Evolutionary conservation across 805 yeast species (phyloP).

Genomic region (Sugiyamaella floridensis): DNA sequence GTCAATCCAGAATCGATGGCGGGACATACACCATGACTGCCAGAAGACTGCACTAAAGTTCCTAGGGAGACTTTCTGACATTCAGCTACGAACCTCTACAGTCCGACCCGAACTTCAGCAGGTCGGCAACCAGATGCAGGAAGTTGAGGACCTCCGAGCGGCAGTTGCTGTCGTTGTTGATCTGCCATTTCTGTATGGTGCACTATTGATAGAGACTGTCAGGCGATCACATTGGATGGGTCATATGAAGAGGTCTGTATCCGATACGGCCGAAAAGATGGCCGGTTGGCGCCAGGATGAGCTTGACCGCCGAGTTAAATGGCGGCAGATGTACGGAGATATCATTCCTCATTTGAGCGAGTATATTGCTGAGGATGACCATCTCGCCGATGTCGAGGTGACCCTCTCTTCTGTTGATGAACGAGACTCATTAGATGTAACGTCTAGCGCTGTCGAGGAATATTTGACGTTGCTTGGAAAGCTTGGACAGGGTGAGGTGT

Average conservation of each 20-base stretch:
- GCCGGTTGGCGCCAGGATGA: conserved; percentile 54
- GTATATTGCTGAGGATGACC: background rate
- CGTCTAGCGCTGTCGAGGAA: conserved; percentile 13
- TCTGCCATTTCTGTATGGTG: conserved; percentile 34
- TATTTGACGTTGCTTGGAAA: conserved; percentile 20
- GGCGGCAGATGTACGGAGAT: conserved; percentile 57
- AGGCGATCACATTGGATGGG: conserved; percentile 29
- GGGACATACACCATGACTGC: background rate
- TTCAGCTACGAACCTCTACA: conserved; percentile 26
- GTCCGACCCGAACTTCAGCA: conserved; percentile 24
- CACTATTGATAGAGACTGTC: conserved; percentile 29
- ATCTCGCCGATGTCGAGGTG: conserved; percentile 18
- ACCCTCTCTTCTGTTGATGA: conserved; percentile 8
- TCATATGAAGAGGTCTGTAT: conserved; percentile 16
- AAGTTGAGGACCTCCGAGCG: conserved; percentile 26
- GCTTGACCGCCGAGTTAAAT: conserved; percentile 44
- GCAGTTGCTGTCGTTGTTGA: conserved; percentile 30
- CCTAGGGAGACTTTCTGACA: conserved; percentile 18
- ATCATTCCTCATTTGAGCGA: conserved; percentile 1
- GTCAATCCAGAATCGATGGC: conserved; percentile 12
- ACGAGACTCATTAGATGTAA: conserved; percentile 6
- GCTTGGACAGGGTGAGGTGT: conserved; percentile 21
- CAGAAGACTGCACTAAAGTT: conserved; percentile 5
- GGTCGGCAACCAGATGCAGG: conserved; percentile 20
- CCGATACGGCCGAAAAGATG: conserved; percentile 43